Conservation (phyloP, 176 grass and related monocot species). For the Aegilops longissima region DNA sequence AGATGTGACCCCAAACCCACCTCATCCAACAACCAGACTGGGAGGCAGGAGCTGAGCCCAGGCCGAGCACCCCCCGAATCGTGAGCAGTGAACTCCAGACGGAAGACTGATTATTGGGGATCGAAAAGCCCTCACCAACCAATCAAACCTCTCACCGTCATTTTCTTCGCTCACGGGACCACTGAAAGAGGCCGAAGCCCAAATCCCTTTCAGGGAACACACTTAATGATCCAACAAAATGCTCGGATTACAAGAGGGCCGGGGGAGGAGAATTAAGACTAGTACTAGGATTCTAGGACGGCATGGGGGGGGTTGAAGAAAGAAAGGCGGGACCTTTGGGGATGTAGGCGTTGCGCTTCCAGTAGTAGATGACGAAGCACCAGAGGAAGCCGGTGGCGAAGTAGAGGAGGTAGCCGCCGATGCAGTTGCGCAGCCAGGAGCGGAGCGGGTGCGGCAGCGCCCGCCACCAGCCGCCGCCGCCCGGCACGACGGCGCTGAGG, state of each 20-base stretch:
- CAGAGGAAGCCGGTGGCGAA: slow-evolving; percentile 82
- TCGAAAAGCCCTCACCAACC: not conserved
- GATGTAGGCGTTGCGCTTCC: slow-evolving; percentile 88
- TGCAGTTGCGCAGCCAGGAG: slow-evolving; percentile 93
- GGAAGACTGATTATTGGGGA: not conserved
- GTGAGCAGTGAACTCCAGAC: not conserved
- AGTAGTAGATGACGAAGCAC: slow-evolving; percentile 95
- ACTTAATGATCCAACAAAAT: not conserved
- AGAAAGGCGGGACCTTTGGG: slow-evolving; percentile 63
- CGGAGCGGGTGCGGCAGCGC: slow-evolving; percentile 67
- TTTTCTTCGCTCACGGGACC: not conserved
- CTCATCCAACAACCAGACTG: not conserved
- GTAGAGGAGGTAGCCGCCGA: slow-evolving; percentile 70
- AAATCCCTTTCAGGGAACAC: not conserved
- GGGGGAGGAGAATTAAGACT: not conserved
- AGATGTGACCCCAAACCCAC: not conserved
- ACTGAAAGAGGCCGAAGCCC: not conserved
- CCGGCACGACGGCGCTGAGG: slow-evolving; percentile 52
- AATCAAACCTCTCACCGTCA: not conserved
- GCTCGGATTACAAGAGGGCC: not conserved
- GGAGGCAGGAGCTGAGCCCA: too few relatives aligned
- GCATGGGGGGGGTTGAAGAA: not conserved
- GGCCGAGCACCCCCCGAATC: not conserved
- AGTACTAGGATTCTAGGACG: not conserved
- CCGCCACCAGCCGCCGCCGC: slow-evolving; percentile 51